Percentiles rank a stretch among this genome's conserved stretches.
Evolutionary conservation across 2,329 filamentous ascomycete genomes (phyloP).

Genomic region (Penicillium sumatraense): DNA sequence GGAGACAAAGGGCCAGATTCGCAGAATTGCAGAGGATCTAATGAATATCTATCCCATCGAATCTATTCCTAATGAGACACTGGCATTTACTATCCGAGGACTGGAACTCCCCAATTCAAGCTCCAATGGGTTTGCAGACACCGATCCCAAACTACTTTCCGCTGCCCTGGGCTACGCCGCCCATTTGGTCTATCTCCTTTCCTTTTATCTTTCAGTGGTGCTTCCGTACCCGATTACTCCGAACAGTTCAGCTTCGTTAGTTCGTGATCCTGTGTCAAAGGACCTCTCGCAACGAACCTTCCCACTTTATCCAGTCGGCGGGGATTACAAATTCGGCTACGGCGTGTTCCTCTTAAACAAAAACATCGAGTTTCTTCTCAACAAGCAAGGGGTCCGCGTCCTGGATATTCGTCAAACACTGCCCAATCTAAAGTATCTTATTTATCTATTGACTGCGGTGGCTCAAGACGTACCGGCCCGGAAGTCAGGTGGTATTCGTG

Average conservation of each 20-base stretch:
- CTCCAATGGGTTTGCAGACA: constrained; percentile 62
- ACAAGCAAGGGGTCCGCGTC: constrained; percentile 72
- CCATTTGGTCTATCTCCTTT: constrained; percentile 73
- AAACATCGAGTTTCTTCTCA: constrained; percentile 76
- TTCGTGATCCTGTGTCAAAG: constrained; percentile 72
- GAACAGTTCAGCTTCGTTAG: constrained; percentile 73
- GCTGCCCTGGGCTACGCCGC: constrained; percentile 82
- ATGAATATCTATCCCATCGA: constrained; percentile 79
- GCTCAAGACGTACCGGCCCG: constrained; percentile 63
- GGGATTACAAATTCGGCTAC: constrained; percentile 93
- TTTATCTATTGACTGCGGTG: constrained; percentile 87
- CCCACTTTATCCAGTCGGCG: constrained; percentile 75
- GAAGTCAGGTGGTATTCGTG: constrained; percentile 59
- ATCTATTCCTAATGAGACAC: constrained; percentile 64
- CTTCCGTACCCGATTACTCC: constrained; percentile 79
- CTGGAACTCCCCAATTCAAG: constrained; percentile 79
- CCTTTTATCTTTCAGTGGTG: constrained; percentile 78
- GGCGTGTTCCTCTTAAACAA: constrained; percentile 97
- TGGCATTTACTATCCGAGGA: constrained; percentile 83
- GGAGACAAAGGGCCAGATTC: constrained; percentile 80
- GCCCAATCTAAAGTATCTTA: constrained; percentile 88
- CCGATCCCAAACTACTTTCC: constrained; percentile 69
- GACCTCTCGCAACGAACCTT: constrained; percentile 68
- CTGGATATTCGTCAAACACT: constrained; percentile 91
- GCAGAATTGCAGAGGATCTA: constrained; percentile 85